These are phyloP conservation scores for Neurospora cerealis DNA, from an alignment of 495 filamentous ascomycete genomes.

Conservation along the genomic window DNA sequence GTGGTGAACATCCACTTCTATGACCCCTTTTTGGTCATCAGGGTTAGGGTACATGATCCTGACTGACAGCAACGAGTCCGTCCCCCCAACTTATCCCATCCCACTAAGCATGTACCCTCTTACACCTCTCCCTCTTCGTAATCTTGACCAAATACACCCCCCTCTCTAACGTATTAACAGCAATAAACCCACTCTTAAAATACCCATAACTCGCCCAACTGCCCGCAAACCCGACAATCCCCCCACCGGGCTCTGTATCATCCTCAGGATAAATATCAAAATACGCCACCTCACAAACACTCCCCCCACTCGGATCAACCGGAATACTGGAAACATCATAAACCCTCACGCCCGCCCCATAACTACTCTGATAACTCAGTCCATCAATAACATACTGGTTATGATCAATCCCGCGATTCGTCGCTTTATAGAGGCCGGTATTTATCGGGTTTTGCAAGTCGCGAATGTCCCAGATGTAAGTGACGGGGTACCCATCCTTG, in stretches of 20 bases:
- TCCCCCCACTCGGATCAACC: constrained; percentile 40
- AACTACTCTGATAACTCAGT: constrained; percentile 47
- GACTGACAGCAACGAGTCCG: background rate
- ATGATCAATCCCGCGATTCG: constrained; percentile 45
- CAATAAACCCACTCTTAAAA: constrained; percentile 44
- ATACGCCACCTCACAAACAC: constrained; percentile 44
- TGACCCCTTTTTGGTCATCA: background rate
- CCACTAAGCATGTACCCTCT: background rate
- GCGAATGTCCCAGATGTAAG: constrained; percentile 50
- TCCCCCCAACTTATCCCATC: background rate
- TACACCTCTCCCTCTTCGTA: background rate
- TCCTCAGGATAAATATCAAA: constrained; percentile 54
- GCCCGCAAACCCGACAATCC: constrained; percentile 40
- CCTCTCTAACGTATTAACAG: constrained; percentile 49
- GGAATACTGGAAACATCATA: constrained; percentile 45
- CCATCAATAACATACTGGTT: constrained; percentile 51
- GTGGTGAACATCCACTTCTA: background rate
- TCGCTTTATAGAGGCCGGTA: constrained; percentile 44
- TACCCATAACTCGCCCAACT: constrained; percentile 44
- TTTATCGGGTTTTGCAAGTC: constrained; percentile 39
- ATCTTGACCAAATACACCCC: constrained; percentile 38
- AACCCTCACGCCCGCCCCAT: constrained; percentile 47
- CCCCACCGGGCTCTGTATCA: constrained; percentile 31
- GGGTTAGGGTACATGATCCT: background rate
- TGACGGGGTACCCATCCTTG: constrained; percentile 35